Evolutionary conservation across 1,139 yeast genomes (phyloP).

Genomic region (Geotrichum cucujoidarum): DNA sequence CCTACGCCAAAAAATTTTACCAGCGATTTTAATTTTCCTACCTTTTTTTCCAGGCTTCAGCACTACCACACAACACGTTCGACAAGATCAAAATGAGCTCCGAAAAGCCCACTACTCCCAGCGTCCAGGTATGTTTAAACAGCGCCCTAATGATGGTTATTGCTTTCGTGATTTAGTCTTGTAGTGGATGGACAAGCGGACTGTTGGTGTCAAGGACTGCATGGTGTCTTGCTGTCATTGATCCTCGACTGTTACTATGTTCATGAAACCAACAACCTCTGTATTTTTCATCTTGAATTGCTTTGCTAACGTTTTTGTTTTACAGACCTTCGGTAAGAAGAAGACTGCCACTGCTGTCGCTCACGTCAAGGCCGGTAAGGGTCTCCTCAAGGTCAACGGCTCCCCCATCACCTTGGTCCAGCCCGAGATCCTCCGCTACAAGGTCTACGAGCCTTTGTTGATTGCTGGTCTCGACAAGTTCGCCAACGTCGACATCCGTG

Average conservation of each 20-base stretch:
- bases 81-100: constrained; percentile 23
- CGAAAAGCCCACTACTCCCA: constrained; percentile 30
- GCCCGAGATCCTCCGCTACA: constrained; percentile 98
- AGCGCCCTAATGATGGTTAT: too few relatives aligned
- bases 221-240: background rate
- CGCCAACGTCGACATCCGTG: constrained; percentile 97
- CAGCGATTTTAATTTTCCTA: constrained; percentile 1
- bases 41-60: constrained; percentile 17
- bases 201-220: too few relatives aligned
- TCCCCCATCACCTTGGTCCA: constrained; percentile 97
- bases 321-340: constrained; percentile 98
- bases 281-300: too few relatives aligned
- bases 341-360: constrained; percentile 99
- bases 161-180: background rate
- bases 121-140: constrained; percentile 37
- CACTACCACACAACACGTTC: constrained; percentile 18
- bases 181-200: background rate
- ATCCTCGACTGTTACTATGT: background rate
- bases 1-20: background rate
- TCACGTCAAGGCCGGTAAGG: constrained; percentile 98
- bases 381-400: constrained; percentile 98
- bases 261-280: background rate
- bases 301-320: constrained; percentile 22
- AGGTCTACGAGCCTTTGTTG: constrained; percentile 98
- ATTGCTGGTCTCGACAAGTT: constrained; percentile 98